Base-by-base conservation (phyloP, 192 early-diverging fungal species). In the Coemansia sp. region DNA sequence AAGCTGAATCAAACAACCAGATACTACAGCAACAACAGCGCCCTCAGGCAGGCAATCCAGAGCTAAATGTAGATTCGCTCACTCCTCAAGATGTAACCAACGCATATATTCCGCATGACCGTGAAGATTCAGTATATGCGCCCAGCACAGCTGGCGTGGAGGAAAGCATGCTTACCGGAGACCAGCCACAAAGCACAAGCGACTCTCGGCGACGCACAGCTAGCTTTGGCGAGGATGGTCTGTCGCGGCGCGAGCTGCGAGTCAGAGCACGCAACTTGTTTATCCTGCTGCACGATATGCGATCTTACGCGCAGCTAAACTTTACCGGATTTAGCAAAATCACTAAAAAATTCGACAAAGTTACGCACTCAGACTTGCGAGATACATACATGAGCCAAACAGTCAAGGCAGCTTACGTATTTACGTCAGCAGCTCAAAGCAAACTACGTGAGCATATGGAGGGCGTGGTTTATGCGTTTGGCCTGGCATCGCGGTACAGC, bases 301-400 rank as follows among this genome's bases (percentile, higher is more conserved):
- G 91, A 31, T 88, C 91, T 2, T 98, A 88, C 63, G 88, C 88
- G 15, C 85, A 89, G 37, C 82, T 95, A 45, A 96, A 98, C 82
- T 75, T 85, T 57, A 96, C 91, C 0, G 95, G 92, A 14, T 98
- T 95, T 70, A 78, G 81, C 76, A 98, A 98, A 68, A 93, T 96
- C 62, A 71, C 94, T 15, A 98, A 98, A 80, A 98, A 98, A 80
- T 98, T 88, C 62, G 95, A 97, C 74, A 97, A 97, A 70, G 91
- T 97, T 23, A 92, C 90, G 6, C 80, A 84, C 37, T 82, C 79
- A 36, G 80, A 85, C 16, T 77, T 93, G 41, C 92, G 91, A 57
- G 67, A 78, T 16, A 56, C 74, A 26, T 97, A 91, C 64, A 83
- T 93, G 65, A 67, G 65, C 30, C 63, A 80, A 41, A 63, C 81